phyloP scores from a whole-genome alignment of 805 yeast genomes.

The Starmerella khaoyaiensis region DNA sequence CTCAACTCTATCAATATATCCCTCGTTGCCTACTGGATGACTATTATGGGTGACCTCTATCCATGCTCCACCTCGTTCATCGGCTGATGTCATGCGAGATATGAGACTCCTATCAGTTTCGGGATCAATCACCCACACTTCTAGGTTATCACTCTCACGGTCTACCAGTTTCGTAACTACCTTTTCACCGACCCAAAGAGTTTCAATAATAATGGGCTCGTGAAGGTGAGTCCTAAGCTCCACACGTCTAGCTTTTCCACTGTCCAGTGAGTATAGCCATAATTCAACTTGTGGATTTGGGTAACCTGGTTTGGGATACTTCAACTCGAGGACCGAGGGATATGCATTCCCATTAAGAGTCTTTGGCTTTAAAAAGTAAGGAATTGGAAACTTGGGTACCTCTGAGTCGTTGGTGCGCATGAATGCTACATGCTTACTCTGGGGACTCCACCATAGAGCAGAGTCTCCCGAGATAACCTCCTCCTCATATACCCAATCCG shows the following conservation, averaged over 20 bases:
- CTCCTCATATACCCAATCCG: conserved; percentile 93
- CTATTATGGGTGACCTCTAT: conserved; percentile 63
- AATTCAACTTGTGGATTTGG: conserved; percentile 56
- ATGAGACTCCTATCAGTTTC: conserved; percentile 27
- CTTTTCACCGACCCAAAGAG: conserved; percentile 52
- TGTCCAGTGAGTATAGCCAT: conserved; percentile 34
- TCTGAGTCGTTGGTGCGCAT: conserved; percentile 57
- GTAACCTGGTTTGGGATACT: conserved; percentile 77
- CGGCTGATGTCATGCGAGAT: conserved; percentile 37
- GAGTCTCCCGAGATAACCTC: conserved; percentile 61
- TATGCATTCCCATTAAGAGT: conserved; percentile 27
- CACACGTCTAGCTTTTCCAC: conserved; percentile 16
- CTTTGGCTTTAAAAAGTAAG: conserved; percentile 37
- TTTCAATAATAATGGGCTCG: conserved; percentile 50
- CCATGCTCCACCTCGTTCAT: conserved; percentile 46
- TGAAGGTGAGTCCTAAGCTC: conserved; percentile 8
- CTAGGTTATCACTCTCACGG: conserved; percentile 53
- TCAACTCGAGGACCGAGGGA: conserved; percentile 47
- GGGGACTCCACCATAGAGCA: conserved; percentile 82
- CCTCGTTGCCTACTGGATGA: conserved; percentile 40
- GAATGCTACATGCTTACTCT: conserved; percentile 50
- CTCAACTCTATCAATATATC: conserved; percentile 62
- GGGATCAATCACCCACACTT: conserved; percentile 41
- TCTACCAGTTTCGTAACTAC: conserved; percentile 47
- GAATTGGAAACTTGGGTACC: conserved; percentile 62